Base-by-base conservation (phyloP, 768 basidiomycete genomes). In the Lactifluus subvellereus region DNA sequence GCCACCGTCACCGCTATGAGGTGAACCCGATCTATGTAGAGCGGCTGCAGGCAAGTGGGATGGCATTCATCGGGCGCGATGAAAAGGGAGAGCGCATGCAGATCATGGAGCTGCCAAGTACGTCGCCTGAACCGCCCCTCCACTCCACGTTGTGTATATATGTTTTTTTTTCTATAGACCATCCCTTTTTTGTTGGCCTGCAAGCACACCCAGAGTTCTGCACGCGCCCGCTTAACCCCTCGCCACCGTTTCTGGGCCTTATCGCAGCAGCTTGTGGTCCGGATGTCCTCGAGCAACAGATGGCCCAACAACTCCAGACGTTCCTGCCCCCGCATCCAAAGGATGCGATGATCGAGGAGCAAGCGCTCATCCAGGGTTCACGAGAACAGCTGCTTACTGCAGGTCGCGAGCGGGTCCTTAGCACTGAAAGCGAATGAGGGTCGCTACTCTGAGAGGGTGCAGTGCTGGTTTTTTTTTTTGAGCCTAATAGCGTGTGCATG, bases 181-280 rank as follows among this genome's bases (percentile, higher is more conserved):
- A 99, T 74, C 91, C 94, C 2, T 99, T 84, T 80, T 98, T 95
- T 72, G 77, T 96, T 50, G 97, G 85, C 27, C 79, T 99, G 49
- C 97, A 99, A 77, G 92, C 97, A 0, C 97, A 99, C 71, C 97
- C 97, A 0, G 97, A 99, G 75, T 95, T 99, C 77, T 98, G 96
- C 78, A 95, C 97, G 27, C 87, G 97, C 33, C 97, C 97, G 2
- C 79, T 99, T 48, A 98, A 99, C 76, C 97, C 97, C 1, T 97
- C 94, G 0, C 97, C 97, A 0, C 88, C 94, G 0, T 98, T 98
- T 85, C 87, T 99, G 57, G 97, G 97, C 14, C 89, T 99, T 72
- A 82, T 99, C 53, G 86, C 96, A 5, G 94, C 97, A 1, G 78
- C 97, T 0, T 79, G 79, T 48, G 80, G 82, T 0, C 14, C 50